Percentiles rank a stretch among this genome's conserved stretches.
Conservation (phyloP, 176 grass and related monocot genomes). For the Aegilops sharonensis region DNA sequence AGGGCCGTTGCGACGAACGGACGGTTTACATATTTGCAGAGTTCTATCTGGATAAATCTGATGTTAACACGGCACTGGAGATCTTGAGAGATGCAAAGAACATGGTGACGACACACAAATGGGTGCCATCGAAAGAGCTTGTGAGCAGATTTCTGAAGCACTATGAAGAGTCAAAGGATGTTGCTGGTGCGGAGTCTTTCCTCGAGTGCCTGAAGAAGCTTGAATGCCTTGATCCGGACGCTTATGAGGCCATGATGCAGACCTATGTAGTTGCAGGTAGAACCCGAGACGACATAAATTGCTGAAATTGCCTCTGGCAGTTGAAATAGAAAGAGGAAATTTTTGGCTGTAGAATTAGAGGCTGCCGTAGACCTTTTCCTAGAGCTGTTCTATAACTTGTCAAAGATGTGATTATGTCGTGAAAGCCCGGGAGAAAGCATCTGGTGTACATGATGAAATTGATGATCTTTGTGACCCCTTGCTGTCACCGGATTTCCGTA, state of each 20-base stretch:
- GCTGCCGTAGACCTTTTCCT: too few relatives aligned
- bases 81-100: background rate
- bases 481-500: too few relatives aligned
- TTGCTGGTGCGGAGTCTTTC: slow-evolving; percentile 28
- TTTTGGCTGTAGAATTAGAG: too few relatives aligned
- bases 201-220: too few relatives aligned
- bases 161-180: slow-evolving; percentile 22
- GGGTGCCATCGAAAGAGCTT: background rate
- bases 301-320: too few relatives aligned
- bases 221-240: too few relatives aligned
- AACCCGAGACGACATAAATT: too few relatives aligned
- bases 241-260: too few relatives aligned
- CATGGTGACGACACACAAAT: background rate
- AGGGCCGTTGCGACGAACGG: background rate
- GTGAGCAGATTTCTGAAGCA: background rate
- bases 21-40: slow-evolving; percentile 15
- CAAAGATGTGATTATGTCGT: background rate
- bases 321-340: too few relatives aligned
- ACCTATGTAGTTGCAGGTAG: too few relatives aligned
- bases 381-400: background rate
- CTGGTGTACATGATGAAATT: background rate
- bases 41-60: background rate
- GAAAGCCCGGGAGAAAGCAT: background rate
- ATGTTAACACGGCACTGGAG: slow-evolving; percentile 19
- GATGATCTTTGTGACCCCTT: background rate